These are phyloP conservation scores for Athelia sp. DNA, from an alignment of 1,284 basidiomycete genomes.

Conservation along the genomic window DNA sequence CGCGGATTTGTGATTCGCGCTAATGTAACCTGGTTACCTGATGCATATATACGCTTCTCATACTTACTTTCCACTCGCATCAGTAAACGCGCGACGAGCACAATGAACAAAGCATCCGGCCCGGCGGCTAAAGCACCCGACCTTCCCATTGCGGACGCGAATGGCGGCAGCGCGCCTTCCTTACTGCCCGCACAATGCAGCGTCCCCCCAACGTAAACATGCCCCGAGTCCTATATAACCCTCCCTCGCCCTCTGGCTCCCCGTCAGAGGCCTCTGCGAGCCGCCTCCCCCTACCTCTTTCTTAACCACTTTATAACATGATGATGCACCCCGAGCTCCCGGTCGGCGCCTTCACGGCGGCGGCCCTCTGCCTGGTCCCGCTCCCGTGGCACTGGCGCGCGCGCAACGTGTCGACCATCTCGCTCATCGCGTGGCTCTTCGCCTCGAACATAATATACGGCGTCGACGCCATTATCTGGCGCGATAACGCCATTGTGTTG, in stretches of 20 bases:
- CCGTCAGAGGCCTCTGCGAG: too few species aligned
- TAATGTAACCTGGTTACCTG: too few species aligned
- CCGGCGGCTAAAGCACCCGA: slow-evolving; percentile 20
- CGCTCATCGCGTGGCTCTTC: slow-evolving; percentile 55
- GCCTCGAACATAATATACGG: slow-evolving; percentile 44
- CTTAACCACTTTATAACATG: neutral
- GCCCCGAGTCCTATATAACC: too few species aligned
- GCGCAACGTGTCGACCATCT: slow-evolving; percentile 52
- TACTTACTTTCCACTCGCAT: too few species aligned
- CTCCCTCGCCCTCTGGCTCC: too few species aligned
- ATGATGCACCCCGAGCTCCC: slow-evolving; percentile 22
- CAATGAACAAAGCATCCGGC: neutral
- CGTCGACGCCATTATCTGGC: slow-evolving; percentile 57
- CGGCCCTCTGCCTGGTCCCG: slow-evolving; percentile 32
- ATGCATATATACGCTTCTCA: too few species aligned
- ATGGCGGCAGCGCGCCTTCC: too few species aligned
- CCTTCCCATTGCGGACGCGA: slow-evolving; percentile 9
- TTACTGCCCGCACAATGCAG: too few species aligned
- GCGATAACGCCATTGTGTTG: slow-evolving; percentile 35
- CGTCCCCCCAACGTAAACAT: too few species aligned
- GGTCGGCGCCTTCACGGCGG: slow-evolving; percentile 28
- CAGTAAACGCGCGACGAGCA: too few species aligned
- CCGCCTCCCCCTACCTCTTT: too few species aligned
- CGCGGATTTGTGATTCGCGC: too few species aligned
- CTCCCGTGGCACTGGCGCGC: slow-evolving; percentile 47